These are phyloP conservation scores for Erodium trifolium DNA, from an alignment of 441 rosid species.

Conservation along the genomic window DNA sequence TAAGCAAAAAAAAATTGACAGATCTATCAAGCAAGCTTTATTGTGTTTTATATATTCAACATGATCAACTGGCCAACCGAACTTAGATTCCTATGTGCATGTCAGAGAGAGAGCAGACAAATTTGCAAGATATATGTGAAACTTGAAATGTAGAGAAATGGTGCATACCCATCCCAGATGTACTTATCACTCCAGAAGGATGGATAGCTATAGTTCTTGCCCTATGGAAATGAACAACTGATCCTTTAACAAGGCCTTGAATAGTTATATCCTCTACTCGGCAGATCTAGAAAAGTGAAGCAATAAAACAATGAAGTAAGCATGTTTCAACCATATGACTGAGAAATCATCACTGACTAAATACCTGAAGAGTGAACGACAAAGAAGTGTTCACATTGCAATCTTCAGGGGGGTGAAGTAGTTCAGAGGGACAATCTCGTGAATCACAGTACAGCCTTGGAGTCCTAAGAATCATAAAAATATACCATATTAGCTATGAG, in stretches of 20 bases:
- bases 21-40: background rate
- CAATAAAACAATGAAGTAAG: constrained; percentile 16
- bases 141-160: constrained; percentile 12
- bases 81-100: background rate
- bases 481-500: constrained; percentile 13
- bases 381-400: constrained; percentile 97
- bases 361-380: constrained; percentile 96
- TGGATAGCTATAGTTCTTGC: constrained; percentile 73
- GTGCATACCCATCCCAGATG: constrained; percentile 84
- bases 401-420: constrained; percentile 95
- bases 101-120: background rate
- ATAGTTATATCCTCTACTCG: constrained; percentile 94
- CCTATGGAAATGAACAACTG: constrained; percentile 93
- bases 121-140: background rate
- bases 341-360: constrained; percentile 20
- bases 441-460: constrained; percentile 78
- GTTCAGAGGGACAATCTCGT: constrained; percentile 79
- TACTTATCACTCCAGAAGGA: constrained; percentile 75
- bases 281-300: constrained; percentile 56
- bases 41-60: background rate
- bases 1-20: background rate
- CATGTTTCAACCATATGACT: constrained; percentile 19
- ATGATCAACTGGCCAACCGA: background rate
- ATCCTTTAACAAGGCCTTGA: constrained; percentile 83
- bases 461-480: constrained; percentile 40